Percentiles rank a stretch among this genome's conserved stretches.
Evolutionary conservation across 768 basidiomycete genomes (phyloP).

Genomic region (Suillus subalutaceus): DNA sequence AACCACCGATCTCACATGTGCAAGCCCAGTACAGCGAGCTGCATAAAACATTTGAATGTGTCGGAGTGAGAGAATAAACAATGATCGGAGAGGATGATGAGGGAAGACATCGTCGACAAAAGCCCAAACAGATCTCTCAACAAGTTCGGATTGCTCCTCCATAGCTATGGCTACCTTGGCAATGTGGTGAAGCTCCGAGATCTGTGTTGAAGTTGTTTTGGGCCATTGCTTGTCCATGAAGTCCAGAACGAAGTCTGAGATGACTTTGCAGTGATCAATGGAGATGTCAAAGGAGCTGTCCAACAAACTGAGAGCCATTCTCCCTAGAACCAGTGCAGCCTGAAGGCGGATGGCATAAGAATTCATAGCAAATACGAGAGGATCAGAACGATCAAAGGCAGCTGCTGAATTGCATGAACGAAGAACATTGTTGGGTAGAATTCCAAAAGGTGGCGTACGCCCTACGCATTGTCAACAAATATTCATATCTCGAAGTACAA

Average conservation of each 20-base stretch:
- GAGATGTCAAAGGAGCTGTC: conserved; percentile 35
- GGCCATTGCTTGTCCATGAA: conserved; percentile 27
- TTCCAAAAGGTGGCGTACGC: conserved; percentile 26
- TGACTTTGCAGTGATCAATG: conserved; percentile 23
- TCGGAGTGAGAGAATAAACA: conserved; percentile 44
- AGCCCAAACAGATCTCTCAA: conserved; percentile 47
- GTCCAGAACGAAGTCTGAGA: conserved; percentile 29
- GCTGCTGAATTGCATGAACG: conserved; percentile 20
- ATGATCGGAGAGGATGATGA: conserved; percentile 50
- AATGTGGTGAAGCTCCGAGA: conserved; percentile 26
- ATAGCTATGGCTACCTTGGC: conserved; percentile 32
- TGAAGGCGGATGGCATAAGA: conserved; percentile 23
- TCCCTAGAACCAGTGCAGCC: conserved; percentile 26
- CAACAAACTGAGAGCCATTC: conserved; percentile 31
- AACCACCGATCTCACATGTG: conserved; percentile 38
- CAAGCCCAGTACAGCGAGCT: conserved; percentile 35
- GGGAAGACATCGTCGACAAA: conserved; percentile 43
- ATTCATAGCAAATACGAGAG: conserved; percentile 18
- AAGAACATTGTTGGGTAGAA: conserved; percentile 21
- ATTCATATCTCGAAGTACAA: not conserved
- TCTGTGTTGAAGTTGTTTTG: not conserved
- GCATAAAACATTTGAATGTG: conserved; percentile 41
- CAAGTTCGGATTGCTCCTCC: conserved; percentile 20
- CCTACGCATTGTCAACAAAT: conserved; percentile 17
- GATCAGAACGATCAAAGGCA: conserved; percentile 28